Evolutionary conservation across 495 filamentous ascomycete genomes (phyloP).

Genomic region (Xylaria sp.): DNA sequence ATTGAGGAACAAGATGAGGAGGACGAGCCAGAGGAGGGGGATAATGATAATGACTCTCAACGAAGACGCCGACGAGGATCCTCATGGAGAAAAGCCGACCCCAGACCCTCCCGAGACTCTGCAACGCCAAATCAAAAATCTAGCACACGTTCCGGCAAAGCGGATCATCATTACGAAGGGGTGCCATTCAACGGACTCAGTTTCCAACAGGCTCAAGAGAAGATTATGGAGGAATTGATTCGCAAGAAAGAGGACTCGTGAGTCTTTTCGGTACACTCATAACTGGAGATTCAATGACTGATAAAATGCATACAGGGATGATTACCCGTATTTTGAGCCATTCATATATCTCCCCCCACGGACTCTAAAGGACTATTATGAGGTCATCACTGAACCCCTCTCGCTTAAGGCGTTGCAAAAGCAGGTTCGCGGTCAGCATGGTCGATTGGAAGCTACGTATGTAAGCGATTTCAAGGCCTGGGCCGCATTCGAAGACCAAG

Average conservation of each 20-base stretch:
- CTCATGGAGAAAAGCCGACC: conserved; percentile 9
- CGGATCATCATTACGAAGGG: conserved; percentile 60
- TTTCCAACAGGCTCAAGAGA: conserved; percentile 83
- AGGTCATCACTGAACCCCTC: conserved; percentile 74
- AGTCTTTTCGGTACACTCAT: conserved; percentile 35
- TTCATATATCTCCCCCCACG: conserved; percentile 72
- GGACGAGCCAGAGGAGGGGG: conserved; percentile 44
- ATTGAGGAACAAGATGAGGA: conserved; percentile 39
- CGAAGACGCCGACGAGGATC: conserved; percentile 18
- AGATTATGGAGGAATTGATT: conserved; percentile 73
- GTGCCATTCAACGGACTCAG: conserved; percentile 66
- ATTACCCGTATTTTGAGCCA: conserved; percentile 63
- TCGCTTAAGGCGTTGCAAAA: conserved; percentile 75
- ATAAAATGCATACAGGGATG: conserved; percentile 46
- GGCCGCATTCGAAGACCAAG: conserved; percentile 78
- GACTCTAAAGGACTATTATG: conserved; percentile 74
- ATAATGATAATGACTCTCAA: conserved; percentile 29
- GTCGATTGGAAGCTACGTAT: conserved; percentile 67
- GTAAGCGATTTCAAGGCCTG: conserved; percentile 77
- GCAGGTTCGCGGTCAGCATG: conserved; percentile 70
- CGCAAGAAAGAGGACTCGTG: conserved; percentile 67
- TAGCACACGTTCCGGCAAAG: conserved; percentile 39
- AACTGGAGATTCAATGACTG: conserved; percentile 14
- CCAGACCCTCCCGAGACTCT: conserved; percentile 42
- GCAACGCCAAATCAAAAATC: conserved; percentile 36